Percentiles rank a stretch among this genome's conserved stretches.
Conservation (phyloP, 768 basidiomycete species). For the Trametopsis cervina region DNA sequence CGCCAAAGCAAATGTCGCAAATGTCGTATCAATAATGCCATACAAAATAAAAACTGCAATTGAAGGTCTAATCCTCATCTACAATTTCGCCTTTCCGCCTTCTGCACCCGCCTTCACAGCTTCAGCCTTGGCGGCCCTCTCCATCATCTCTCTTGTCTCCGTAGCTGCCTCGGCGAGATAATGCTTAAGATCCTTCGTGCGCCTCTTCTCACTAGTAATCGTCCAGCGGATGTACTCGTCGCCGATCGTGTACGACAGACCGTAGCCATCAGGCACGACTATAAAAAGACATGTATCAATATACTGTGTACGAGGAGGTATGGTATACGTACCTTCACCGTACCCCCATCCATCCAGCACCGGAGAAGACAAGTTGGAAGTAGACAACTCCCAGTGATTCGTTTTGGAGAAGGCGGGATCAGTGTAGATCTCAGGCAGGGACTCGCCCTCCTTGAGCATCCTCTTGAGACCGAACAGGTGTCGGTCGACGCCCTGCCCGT, state of each 20-base stretch:
- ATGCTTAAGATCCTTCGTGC: conserved; percentile 50
- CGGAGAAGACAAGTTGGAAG: conserved; percentile 74
- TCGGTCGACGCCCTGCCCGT: conserved; percentile 91
- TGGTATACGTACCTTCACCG: conserved; percentile 64
- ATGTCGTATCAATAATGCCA: too few species aligned
- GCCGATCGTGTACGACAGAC: conserved; percentile 85
- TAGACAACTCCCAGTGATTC: conserved; percentile 90
- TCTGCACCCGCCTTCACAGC: conserved; percentile 18
- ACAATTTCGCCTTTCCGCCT: conserved; percentile 27
- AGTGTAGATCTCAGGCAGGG: conserved; percentile 63
- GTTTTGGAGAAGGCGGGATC: conserved; percentile 66
- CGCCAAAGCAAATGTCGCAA: too few species aligned
- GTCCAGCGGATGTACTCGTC: conserved; percentile 85
- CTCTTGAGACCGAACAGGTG: conserved; percentile 93
- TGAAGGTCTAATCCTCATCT: too few species aligned
- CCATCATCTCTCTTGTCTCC: conserved; percentile 71
- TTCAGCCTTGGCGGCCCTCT: conserved; percentile 45
- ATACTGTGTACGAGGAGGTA: neutral
- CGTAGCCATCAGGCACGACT: conserved; percentile 92
- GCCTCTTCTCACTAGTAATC: conserved; percentile 65
- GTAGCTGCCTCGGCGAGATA: conserved; percentile 78
- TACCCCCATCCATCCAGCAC: conserved; percentile 97
- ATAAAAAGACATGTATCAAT: neutral
- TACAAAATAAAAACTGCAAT: too few species aligned
- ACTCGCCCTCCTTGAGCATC: conserved; percentile 66